Conservation (phyloP, 2,329 filamentous ascomycete species). For the Aphanocladium album region DNA sequence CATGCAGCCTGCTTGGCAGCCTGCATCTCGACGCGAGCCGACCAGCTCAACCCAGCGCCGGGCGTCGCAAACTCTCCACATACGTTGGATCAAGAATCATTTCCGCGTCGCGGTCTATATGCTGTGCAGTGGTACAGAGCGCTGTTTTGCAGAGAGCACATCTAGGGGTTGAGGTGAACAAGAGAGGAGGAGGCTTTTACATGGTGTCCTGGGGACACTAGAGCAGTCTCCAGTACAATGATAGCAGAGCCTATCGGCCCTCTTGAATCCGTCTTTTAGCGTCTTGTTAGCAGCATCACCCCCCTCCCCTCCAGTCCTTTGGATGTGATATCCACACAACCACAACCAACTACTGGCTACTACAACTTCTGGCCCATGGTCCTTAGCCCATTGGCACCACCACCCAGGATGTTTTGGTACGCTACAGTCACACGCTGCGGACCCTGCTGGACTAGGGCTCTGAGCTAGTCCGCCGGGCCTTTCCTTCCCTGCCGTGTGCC, state of each 20-base stretch:
- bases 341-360: neutral
- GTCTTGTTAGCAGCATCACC: constrained; percentile 3
- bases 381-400: neutral
- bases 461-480: constrained; percentile 9
- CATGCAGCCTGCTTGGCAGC: constrained; percentile 21
- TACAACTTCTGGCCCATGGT: neutral
- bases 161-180: too few species aligned
- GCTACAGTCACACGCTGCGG: neutral
- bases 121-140: too few species aligned
- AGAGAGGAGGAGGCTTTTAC: neutral
- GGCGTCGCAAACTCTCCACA: neutral
- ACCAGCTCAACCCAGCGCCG: neutral
- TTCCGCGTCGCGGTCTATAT: neutral
- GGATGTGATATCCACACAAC: constrained; percentile 5
- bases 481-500: constrained; percentile 13
- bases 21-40: neutral
- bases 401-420: neutral
- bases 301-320: neutral
- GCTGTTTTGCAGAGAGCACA: too few species aligned
- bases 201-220: neutral
- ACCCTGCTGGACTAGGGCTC: neutral
- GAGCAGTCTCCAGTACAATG: neutral
- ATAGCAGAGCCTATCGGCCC: neutral
- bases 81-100: neutral
- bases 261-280: neutral